A percentile compares a stretch with the other conserved stretches of the same genome.
Conservation (phyloP, 352 stramenopile genomes). For the Phytopythium kandeliae region DNA sequence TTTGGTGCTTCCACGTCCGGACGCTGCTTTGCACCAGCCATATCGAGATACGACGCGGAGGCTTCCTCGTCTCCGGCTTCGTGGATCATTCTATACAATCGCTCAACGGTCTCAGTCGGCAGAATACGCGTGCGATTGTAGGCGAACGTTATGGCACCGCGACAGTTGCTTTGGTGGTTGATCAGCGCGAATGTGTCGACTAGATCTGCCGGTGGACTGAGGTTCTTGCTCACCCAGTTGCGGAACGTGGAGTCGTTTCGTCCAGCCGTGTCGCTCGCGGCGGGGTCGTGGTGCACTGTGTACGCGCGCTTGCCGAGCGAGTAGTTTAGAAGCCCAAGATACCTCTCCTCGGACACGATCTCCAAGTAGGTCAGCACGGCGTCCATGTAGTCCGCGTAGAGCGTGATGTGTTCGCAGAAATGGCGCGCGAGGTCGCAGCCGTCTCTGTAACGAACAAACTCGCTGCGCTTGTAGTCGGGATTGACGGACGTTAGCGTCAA, state of each 20-base stretch:
- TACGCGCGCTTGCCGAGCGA: slow-evolving; percentile 44
- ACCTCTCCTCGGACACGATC: slow-evolving; percentile 39
- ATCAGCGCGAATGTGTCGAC: slow-evolving; percentile 44
- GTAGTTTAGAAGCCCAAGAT: slow-evolving; percentile 37
- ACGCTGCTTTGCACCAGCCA: too few relatives aligned
- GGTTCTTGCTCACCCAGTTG: slow-evolving; percentile 35
- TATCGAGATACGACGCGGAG: slow-evolving; percentile 49
- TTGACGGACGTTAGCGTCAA: slow-evolving; percentile 74
- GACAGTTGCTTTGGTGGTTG: slow-evolving; percentile 50
- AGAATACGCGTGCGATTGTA: slow-evolving; percentile 35
- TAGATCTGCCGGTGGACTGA: slow-evolving; percentile 30
- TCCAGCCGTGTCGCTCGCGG: slow-evolving; percentile 17
- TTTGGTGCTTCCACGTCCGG: too few relatives aligned
- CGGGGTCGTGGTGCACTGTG: slow-evolving; percentile 40
- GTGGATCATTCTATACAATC: slow-evolving; percentile 17
- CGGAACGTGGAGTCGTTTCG: slow-evolving; percentile 30
- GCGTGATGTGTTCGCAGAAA: slow-evolving; percentile 61
- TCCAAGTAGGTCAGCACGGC: slow-evolving; percentile 69
- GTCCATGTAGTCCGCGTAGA: slow-evolving; percentile 73
- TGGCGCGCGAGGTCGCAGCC: slow-evolving; percentile 45
- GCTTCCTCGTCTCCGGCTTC: slow-evolving; percentile 12
- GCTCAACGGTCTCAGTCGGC: slow-evolving; percentile 9
- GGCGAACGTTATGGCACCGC: slow-evolving; percentile 41
- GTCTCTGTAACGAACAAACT: slow-evolving; percentile 53
- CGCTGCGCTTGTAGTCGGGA: slow-evolving; percentile 64